Evolutionary conservation across 106 monocot genomes (phyloP).

Genomic region (Apostasia ramifera): DNA sequence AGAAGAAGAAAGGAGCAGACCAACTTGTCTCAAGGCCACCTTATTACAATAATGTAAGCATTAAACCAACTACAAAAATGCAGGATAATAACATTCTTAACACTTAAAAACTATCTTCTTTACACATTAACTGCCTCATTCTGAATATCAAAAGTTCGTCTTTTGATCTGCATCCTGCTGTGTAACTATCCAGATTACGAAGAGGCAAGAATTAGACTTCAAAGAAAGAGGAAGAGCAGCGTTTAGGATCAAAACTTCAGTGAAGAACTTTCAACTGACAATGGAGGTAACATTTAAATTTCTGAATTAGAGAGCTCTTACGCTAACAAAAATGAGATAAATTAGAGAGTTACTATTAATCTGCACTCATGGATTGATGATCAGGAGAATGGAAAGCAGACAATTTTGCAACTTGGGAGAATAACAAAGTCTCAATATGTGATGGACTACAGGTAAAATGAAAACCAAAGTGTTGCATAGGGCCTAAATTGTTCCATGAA

Average conservation of each 20-base stretch:
- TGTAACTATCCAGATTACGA: conserved; percentile 26
- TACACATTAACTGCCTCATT: too few relatives aligned
- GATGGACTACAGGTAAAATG: conserved; percentile 77
- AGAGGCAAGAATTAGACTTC: conserved; percentile 83
- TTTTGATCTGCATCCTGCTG: neutral
- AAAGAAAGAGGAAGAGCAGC: conserved; percentile 66
- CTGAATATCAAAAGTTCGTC: neutral
- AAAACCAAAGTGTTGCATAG: neutral
- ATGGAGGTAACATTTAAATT: conserved; percentile 50
- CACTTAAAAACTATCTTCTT: too few relatives aligned
- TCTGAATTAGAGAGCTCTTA: neutral
- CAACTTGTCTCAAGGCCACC: conserved; percentile 67
- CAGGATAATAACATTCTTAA: too few relatives aligned
- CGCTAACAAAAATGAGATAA: too few relatives aligned
- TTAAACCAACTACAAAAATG: neutral
- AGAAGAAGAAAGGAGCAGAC: conserved; percentile 44
- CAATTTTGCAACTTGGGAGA: conserved; percentile 72
- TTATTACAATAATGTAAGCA: conserved; percentile 63
- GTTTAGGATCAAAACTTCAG: conserved; percentile 58
- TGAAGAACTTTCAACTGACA: conserved; percentile 88
- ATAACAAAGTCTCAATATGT: conserved; percentile 64
- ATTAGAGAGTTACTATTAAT: neutral
- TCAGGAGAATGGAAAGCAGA: conserved; percentile 73
- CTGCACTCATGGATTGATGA: neutral
- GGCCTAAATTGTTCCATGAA: too few relatives aligned